Percentiles rank a stretch among this genome's conserved stretches.
These are phyloP conservation scores for Nissolia schottii DNA, from an alignment of 306 rosid species.

Conservation along the genomic window DNA sequence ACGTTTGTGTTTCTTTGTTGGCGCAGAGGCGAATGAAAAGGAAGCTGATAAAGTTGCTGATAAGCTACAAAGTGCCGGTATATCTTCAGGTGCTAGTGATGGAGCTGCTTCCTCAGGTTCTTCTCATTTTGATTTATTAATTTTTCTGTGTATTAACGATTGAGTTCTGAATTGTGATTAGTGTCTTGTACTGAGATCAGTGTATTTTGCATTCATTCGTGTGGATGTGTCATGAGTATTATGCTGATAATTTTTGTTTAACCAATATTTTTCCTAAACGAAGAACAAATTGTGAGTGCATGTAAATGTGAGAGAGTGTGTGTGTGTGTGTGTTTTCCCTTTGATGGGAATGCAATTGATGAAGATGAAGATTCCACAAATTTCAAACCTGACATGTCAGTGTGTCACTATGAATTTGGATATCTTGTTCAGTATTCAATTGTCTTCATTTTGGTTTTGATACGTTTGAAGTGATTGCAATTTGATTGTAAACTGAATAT, in stretches of 20 bases:
- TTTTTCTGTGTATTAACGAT: not conserved
- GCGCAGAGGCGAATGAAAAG: slow-evolving; percentile 59
- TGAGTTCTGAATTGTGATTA: not conserved
- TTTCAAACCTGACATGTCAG: not conserved
- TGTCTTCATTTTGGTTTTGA: not conserved
- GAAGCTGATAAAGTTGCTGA: slow-evolving; percentile 67
- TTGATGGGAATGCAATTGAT: not conserved
- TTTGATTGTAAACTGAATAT: not conserved
- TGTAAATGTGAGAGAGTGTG: no score
- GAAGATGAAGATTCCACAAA: not conserved
- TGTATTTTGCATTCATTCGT: not conserved
- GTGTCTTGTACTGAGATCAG: not conserved
- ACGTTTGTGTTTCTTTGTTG: not conserved
- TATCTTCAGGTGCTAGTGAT: slow-evolving; percentile 52
- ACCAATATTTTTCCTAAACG: not conserved
- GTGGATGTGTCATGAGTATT: not conserved
- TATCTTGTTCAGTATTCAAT: not conserved
- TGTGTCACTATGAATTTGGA: not conserved
- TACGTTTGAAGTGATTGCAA: not conserved
- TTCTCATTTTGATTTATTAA: not conserved
- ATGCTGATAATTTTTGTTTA: not conserved
- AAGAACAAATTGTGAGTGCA: not conserved
- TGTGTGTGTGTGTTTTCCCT: not conserved
- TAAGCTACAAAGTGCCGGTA: slow-evolving; percentile 59
- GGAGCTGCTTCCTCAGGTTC: slow-evolving; percentile 91